These are phyloP conservation scores for Vachellia collinsii DNA, from an alignment of 306 rosid species.

Conservation along the genomic window DNA sequence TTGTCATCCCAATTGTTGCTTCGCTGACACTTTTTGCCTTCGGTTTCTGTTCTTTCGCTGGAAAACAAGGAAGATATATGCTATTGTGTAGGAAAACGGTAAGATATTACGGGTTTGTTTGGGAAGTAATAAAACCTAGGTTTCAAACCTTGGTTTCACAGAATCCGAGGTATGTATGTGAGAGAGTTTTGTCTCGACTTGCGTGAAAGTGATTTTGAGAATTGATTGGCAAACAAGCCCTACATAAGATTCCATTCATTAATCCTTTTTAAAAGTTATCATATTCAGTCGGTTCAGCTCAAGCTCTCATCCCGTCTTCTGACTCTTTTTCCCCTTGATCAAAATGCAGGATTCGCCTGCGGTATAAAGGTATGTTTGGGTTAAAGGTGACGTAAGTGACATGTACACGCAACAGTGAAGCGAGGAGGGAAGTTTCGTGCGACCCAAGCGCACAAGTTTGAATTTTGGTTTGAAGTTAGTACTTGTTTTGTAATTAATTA, in stretches of 20 bases:
- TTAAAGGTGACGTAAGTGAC: no score
- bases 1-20: constrained; percentile 48
- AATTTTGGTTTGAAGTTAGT: no score
- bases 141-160: no score
- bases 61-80: constrained; percentile 36
- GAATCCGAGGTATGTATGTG: no score
- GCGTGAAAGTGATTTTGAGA: no score
- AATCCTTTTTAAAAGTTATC: neutral
- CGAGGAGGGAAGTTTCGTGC: neutral
- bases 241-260: neutral
- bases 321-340: neutral
- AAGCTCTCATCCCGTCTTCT: neutral
- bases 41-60: constrained; percentile 44
- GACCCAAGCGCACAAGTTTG: neutral
- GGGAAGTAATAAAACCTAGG: no score
- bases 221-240: no score
- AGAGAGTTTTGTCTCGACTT: no score
- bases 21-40: constrained; percentile 37
- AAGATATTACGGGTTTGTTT: no score
- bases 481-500: no score
- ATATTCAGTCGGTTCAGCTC: constrained; percentile 13
- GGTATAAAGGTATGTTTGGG: neutral
- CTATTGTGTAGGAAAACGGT: constrained; percentile 39
- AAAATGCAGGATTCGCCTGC: constrained; percentile 31
- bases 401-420: neutral